Percentiles rank a stretch among this genome's conserved stretches.
These are phyloP conservation scores for Yarrowia porcina DNA, from an alignment of 805 yeast species.

Conservation along the genomic window DNA sequence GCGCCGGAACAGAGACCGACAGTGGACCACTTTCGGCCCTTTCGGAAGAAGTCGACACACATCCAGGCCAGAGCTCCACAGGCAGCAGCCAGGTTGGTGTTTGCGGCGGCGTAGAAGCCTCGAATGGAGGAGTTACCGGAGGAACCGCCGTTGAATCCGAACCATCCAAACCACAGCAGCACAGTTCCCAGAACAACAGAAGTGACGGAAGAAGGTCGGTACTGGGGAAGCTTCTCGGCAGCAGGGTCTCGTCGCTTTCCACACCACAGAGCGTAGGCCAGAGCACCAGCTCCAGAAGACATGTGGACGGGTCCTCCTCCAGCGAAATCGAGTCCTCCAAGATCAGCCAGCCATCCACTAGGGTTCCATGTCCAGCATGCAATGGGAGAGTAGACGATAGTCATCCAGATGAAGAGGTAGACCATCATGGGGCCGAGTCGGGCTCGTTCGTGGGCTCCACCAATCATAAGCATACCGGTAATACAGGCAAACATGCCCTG, in stretches of 20 bases:
- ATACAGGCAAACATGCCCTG: conserved; percentile 97
- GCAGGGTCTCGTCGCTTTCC: conserved; percentile 83
- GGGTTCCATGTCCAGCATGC: conserved; percentile 99
- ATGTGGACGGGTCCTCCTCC: conserved; percentile 99
- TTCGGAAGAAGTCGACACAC: conserved; percentile 81
- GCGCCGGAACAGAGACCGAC: conserved; percentile 92
- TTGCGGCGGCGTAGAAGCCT: conserved; percentile 90
- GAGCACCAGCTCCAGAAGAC: conserved; percentile 89
- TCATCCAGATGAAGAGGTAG: conserved; percentile 88
- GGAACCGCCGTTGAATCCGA: conserved; percentile 98
- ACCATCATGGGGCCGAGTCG: conserved; percentile 96
- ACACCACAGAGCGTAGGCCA: conserved; percentile 85
- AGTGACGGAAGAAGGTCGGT: conserved; percentile 90
- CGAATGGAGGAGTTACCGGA: conserved; percentile 91
- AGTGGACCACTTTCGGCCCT: conserved; percentile 89
- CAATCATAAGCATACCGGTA: conserved; percentile 90
- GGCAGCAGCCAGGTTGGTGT: conserved; percentile 92
- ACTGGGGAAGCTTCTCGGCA: conserved; percentile 69
- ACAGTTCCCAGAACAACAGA: conserved; percentile 89
- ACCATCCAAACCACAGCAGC: conserved; percentile 98
- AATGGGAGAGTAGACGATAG: conserved; percentile 91
- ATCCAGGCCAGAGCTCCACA: conserved; percentile 93
- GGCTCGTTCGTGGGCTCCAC: conserved; percentile 98
- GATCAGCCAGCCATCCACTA: conserved; percentile 78
- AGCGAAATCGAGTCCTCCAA: conserved; percentile 93